A percentile compares a stretch with the other conserved stretches of the same genome.
These are phyloP conservation scores for Hysterangium stoloniferum DNA, from an alignment of 768 basidiomycete genomes.

Conservation along the genomic window DNA sequence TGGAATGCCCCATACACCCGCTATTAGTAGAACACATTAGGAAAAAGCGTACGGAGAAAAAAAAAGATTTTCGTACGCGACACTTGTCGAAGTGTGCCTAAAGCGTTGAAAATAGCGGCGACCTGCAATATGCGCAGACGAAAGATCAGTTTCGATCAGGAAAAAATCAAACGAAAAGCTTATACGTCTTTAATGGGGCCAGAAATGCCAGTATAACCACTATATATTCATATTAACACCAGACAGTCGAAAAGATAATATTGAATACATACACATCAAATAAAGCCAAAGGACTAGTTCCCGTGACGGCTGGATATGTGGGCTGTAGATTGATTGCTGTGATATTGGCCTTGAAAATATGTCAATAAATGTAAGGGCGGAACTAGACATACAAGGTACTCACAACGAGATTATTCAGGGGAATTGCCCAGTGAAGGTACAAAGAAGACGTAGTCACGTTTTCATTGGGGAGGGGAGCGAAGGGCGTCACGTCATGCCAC, in stretches of 20 bases:
- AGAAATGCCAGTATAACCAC: constrained; percentile 7
- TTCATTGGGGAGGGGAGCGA: constrained; percentile 46
- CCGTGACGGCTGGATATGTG: constrained; percentile 52
- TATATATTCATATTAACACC: neutral
- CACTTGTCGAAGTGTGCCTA: constrained; percentile 38
- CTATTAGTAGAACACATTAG: constrained; percentile 21
- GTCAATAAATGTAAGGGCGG: neutral
- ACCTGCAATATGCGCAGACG: too few relatives aligned
- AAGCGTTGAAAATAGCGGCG: neutral
- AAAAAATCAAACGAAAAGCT: neutral
- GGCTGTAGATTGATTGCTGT: constrained; percentile 45
- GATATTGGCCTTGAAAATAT: constrained; percentile 43
- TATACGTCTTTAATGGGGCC: constrained; percentile 9
- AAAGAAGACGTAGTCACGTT: constrained; percentile 51
- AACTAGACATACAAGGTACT: constrained; percentile 13
- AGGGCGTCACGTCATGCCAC: constrained; percentile 72
- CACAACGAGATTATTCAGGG: constrained; percentile 48
- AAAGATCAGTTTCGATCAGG: too few relatives aligned
- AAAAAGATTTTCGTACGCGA: constrained; percentile 46
- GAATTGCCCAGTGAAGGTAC: constrained; percentile 72
- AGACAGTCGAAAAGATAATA: neutral
- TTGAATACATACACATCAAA: constrained; percentile 55
- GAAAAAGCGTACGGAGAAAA: neutral
- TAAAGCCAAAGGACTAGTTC: constrained; percentile 54
- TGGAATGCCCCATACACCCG: constrained; percentile 70